phyloP scores from a whole-genome alignment of 1,284 basidiomycete genomes.

The Gomphus sp. region DNA sequence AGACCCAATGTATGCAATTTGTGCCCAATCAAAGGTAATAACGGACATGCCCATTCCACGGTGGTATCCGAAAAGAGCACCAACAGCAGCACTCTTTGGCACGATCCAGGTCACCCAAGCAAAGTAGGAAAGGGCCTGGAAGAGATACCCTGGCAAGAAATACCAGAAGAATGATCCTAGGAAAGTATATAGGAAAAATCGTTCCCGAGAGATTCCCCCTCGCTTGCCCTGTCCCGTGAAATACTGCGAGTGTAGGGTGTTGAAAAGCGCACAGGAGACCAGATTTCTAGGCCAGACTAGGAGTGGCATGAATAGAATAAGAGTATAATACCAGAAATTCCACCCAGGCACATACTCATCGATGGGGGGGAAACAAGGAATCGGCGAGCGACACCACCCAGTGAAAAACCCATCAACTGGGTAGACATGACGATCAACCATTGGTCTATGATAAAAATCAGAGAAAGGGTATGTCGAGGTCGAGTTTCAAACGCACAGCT shows the following conservation, averaged over 20 bases:
- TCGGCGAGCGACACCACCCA: constrained; percentile 72
- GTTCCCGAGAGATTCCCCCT: constrained; percentile 62
- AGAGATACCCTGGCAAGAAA: constrained; percentile 64
- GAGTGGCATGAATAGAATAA: background rate
- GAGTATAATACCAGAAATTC: constrained; percentile 1
- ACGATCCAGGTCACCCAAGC: constrained; percentile 74
- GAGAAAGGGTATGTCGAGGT: constrained; percentile 16
- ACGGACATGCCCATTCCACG: constrained; percentile 22
- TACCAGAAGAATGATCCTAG: constrained; percentile 59
- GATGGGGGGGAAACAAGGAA: constrained; percentile 84
- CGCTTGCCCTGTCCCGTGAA: constrained; percentile 55
- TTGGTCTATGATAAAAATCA: constrained; percentile 38
- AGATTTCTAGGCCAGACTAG: constrained; percentile 81
- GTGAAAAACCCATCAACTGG: constrained; percentile 80
- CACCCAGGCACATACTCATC: constrained; percentile 45
- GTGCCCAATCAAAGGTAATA: constrained; percentile 70
- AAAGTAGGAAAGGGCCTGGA: constrained; percentile 58
- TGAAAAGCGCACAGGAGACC: constrained; percentile 78
- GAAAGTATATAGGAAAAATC: constrained; percentile 69
- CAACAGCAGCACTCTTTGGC: constrained; percentile 58
- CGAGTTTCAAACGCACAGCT: constrained; percentile 32
- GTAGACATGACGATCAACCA: constrained; percentile 78
- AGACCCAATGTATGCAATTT: constrained; percentile 52
- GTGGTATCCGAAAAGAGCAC: constrained; percentile 67
- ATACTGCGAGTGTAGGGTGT: constrained; percentile 54